Evolutionary conservation across 1,284 basidiomycete species (phyloP).

Genomic region (Austroboletus niveus): DNA sequence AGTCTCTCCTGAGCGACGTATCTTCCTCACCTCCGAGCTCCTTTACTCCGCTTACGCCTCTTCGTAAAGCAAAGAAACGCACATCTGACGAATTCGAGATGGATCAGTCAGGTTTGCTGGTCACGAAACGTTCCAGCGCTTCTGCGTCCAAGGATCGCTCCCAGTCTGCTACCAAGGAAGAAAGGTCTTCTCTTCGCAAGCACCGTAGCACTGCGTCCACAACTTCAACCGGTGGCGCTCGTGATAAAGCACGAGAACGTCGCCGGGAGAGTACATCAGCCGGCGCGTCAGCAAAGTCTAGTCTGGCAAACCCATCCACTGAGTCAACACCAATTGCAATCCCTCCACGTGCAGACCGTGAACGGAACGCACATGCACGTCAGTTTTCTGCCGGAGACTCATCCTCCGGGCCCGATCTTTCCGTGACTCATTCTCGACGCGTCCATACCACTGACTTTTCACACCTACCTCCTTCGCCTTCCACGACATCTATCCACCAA

Average conservation of each 20-base stretch:
- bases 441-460: constrained; percentile 78
- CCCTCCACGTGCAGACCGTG: constrained; percentile 36
- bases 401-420: constrained; percentile 56
- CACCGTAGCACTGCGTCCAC: constrained; percentile 70
- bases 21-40: constrained; percentile 56
- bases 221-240: constrained; percentile 37
- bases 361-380: constrained; percentile 46
- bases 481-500: constrained; percentile 81
- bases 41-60: constrained; percentile 48
- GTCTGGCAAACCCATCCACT: constrained; percentile 12
- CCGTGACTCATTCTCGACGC: constrained; percentile 45
- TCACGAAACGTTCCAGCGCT: constrained; percentile 46
- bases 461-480: constrained; percentile 84
- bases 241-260: constrained; percentile 56
- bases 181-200: constrained; percentile 58
- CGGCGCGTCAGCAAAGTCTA: constrained; percentile 38
- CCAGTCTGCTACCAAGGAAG: constrained; percentile 34
- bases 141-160: constrained; percentile 30
- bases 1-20: constrained; percentile 27
- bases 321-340: constrained; percentile 28
- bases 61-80: constrained; percentile 66
- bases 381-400: constrained; percentile 70
- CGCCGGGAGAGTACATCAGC: constrained; percentile 61
- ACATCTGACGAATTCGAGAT: constrained; percentile 81
- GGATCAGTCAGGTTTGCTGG: constrained; percentile 62